A percentile compares a stretch with the other conserved stretches of the same genome.
These are phyloP conservation scores for Arthrobotrys pseudoclavata DNA, from an alignment of 2,329 filamentous ascomycete species.

Conservation along the genomic window DNA sequence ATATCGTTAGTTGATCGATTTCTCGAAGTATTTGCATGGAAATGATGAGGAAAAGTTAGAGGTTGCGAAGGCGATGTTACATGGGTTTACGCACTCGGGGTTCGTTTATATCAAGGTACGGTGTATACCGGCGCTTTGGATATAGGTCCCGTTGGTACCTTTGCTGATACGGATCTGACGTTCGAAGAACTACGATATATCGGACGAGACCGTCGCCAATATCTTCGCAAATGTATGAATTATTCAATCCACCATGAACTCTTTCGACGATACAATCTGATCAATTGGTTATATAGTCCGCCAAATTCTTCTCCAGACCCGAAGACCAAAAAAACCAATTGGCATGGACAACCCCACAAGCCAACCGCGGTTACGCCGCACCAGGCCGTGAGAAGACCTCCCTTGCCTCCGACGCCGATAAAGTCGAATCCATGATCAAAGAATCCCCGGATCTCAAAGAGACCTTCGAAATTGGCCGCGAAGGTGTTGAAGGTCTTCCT, in stretches of 20 bases:
- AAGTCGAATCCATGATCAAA: slow-evolving; percentile 74
- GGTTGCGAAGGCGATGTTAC: slow-evolving; percentile 79
- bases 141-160: too few species aligned
- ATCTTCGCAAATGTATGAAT: slow-evolving; percentile 73
- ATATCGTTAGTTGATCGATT: slow-evolving; percentile 78
- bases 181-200: slow-evolving; percentile 81
- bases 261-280: slow-evolving; percentile 31
- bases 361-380: slow-evolving; percentile 80
- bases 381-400: slow-evolving; percentile 80
- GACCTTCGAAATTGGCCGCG: slow-evolving; percentile 75
- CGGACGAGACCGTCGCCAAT: slow-evolving; percentile 71
- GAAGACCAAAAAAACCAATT: slow-evolving; percentile 75
- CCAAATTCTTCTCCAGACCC: slow-evolving; percentile 78
- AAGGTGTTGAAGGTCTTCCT: slow-evolving; percentile 71
- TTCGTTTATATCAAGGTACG: slow-evolving; percentile 72
- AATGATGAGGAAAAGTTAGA: slow-evolving; percentile 73
- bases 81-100: slow-evolving; percentile 85
- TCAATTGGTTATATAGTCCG: slow-evolving; percentile 68
- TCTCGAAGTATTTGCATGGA: slow-evolving; percentile 78
- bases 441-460: slow-evolving; percentile 74
- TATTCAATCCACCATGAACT: neutral
- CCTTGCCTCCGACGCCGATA: slow-evolving; percentile 70
- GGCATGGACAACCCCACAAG: slow-evolving; percentile 78
- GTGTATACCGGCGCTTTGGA: neutral
- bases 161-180: slow-evolving; percentile 70